Evolutionary conservation across 257 asterid species (phyloP).

Genomic region (Orobanche coerulescens): DNA sequence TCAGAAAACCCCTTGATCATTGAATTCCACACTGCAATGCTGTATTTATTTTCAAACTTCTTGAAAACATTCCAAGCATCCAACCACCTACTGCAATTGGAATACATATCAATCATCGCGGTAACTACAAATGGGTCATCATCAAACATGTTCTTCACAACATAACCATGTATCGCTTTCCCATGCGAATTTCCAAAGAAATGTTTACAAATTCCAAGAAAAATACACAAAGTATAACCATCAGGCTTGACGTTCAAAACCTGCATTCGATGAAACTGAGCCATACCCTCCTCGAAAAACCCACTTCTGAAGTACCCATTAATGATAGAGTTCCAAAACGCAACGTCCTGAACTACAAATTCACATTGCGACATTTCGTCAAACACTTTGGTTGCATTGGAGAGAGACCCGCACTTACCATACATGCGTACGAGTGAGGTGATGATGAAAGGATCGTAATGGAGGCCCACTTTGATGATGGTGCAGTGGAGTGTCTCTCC

Average conservation of each 20-base stretch:
- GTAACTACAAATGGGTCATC: conserved; percentile 59
- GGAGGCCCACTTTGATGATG: conserved; percentile 49
- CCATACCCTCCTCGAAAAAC: conserved; percentile 33
- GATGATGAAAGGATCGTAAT: conserved; percentile 51
- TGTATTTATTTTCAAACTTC: conserved; percentile 31
- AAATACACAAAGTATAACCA: conserved; percentile 67
- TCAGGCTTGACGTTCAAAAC: conserved; percentile 52
- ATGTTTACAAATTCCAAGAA: conserved; percentile 43
- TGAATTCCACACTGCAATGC: conserved; percentile 59
- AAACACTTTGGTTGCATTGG: conserved; percentile 54
- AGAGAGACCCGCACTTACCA: conserved; percentile 44
- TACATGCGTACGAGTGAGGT: conserved; percentile 69
- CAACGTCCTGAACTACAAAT: conserved; percentile 41
- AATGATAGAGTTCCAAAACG: conserved; percentile 75
- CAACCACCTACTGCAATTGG: conserved; percentile 33
- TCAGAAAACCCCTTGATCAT: conserved; percentile 62
- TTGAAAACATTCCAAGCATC: conserved; percentile 65
- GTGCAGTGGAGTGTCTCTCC: conserved; percentile 58
- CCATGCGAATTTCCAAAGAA: conserved; percentile 27
- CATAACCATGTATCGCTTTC: conserved; percentile 61
- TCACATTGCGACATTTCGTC: conserved; percentile 44
- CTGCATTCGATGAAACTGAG: conserved; percentile 52
- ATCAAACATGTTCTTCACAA: conserved; percentile 36
- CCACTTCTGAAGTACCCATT: conserved; percentile 55
- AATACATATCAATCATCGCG: conserved; percentile 63